Conservation (phyloP, 176 grass and related monocot species). For the Otatea glauca region DNA sequence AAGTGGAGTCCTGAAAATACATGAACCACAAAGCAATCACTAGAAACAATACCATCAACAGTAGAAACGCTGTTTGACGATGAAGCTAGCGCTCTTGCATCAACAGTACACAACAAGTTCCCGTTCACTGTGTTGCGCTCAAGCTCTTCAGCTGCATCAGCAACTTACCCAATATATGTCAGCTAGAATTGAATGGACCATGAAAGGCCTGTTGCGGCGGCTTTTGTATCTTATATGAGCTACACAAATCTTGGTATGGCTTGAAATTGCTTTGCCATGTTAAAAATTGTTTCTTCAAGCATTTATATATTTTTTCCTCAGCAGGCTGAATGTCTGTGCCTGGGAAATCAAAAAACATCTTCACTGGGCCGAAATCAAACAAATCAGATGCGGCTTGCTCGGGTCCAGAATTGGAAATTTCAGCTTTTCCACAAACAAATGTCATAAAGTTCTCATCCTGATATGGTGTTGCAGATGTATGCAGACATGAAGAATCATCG, state of each 20-base stretch:
- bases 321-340: slow-evolving; percentile 52
- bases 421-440: slow-evolving; percentile 71
- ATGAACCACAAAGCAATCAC: slow-evolving; percentile 19
- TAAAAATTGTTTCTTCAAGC: too few species aligned
- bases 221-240: slow-evolving; percentile 62
- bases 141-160: slow-evolving; percentile 97
- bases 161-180: slow-evolving; percentile 42
- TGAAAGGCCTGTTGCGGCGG: slow-evolving; percentile 30
- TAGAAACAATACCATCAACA: slow-evolving; percentile 55
- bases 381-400: slow-evolving; percentile 43
- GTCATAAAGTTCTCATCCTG: slow-evolving; percentile 64
- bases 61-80: slow-evolving; percentile 51
- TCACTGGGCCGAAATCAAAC: slow-evolving; percentile 67
- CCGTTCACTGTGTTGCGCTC: slow-evolving; percentile 54
- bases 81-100: slow-evolving; percentile 45
- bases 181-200: slow-evolving; percentile 27
- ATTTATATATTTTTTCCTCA: slow-evolving; percentile 47
- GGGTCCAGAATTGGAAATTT: slow-evolving; percentile 50
- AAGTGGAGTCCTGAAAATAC: slow-evolving; percentile 11
- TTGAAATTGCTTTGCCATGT: too few species aligned
- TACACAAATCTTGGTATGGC: slow-evolving; percentile 78
- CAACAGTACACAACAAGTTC: slow-evolving; percentile 37
- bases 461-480: slow-evolving; percentile 27
- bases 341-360: slow-evolving; percentile 64
- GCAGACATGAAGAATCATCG: slow-evolving; percentile 15